Evolutionary conservation across 495 filamentous ascomycete species (phyloP).

Genomic region (Bacidia rubella): DNA sequence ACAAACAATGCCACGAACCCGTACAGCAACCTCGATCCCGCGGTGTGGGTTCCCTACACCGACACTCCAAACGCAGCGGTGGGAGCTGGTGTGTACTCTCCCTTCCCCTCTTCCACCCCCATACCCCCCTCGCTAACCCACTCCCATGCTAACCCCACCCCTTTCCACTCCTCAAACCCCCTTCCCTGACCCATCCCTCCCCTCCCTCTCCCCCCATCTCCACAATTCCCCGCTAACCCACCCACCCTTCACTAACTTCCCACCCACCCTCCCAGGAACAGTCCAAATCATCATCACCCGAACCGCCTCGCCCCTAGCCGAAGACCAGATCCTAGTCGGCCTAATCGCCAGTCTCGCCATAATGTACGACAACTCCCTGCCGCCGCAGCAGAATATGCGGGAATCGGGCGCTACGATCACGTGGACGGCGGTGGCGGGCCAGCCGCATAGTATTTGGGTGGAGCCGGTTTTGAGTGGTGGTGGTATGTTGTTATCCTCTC

Average conservation of each 20-base stretch:
- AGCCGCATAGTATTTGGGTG: neutral
- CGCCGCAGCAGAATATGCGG: neutral
- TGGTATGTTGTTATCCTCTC: no score
- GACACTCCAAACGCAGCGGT: no score
- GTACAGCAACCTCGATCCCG: no score
- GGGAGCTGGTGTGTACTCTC: no score
- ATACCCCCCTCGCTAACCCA: no score
- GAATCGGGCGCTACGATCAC: neutral
- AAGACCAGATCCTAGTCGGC: neutral
- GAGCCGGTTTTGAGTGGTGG: neutral
- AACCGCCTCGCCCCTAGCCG: neutral
- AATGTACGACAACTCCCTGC: neutral
- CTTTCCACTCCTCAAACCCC: no score
- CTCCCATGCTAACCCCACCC: no score
- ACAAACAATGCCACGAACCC: no score
- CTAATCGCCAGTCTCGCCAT: neutral
- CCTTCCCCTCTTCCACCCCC: no score
- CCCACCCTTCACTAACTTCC: neutral
- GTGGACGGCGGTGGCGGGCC: neutral
- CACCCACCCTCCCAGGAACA: neutral
- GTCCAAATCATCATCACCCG: neutral
- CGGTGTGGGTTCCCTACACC: no score
- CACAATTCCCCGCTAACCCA: neutral
- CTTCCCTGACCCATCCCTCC: no score
- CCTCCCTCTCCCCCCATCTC: no score